phyloP scores from a whole-genome alignment of 2,329 filamentous ascomycete species.

The Colletotrichum sp. region DNA sequence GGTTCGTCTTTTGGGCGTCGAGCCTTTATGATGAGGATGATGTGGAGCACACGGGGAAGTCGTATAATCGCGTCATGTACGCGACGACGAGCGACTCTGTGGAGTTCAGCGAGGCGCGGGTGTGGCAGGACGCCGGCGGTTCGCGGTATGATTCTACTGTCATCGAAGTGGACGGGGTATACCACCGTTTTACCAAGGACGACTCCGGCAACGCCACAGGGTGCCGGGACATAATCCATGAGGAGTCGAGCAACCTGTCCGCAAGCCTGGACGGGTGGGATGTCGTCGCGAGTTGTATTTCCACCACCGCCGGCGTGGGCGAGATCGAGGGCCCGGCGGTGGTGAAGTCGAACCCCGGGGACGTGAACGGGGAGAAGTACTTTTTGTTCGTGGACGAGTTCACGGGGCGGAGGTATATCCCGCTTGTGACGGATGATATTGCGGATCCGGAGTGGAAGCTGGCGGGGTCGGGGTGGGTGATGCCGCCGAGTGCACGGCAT shows the following conservation, averaged over 20 bases:
- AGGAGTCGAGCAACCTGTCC: not conserved
- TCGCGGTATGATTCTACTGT: not conserved
- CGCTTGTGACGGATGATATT: not conserved
- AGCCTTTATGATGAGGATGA: not conserved
- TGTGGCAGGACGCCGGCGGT: not conserved
- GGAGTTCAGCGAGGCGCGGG: not conserved
- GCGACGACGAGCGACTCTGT: not conserved
- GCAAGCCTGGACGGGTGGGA: not conserved
- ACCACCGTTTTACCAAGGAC: not conserved
- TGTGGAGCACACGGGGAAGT: not conserved
- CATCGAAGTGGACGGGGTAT: not conserved
- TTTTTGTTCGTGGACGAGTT: not conserved
- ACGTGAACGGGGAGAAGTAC: not conserved
- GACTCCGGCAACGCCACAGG: not conserved
- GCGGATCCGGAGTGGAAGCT: not conserved
- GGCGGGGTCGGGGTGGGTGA: not conserved
- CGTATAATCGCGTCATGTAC: not conserved
- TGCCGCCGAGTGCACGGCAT: not conserved
- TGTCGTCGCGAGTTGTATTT: not conserved
- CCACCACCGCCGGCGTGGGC: not conserved
- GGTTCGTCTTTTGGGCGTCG: not conserved
- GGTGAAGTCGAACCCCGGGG: not conserved
- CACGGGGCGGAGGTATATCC: not conserved
- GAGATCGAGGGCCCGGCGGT: not conserved
- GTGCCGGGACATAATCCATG: not conserved